Percentiles rank a stretch among this genome's conserved stretches.
These are phyloP conservation scores for Leishmania martiniquensis DNA, from an alignment of 208 protist genomes.

Conservation along the genomic window DNA sequence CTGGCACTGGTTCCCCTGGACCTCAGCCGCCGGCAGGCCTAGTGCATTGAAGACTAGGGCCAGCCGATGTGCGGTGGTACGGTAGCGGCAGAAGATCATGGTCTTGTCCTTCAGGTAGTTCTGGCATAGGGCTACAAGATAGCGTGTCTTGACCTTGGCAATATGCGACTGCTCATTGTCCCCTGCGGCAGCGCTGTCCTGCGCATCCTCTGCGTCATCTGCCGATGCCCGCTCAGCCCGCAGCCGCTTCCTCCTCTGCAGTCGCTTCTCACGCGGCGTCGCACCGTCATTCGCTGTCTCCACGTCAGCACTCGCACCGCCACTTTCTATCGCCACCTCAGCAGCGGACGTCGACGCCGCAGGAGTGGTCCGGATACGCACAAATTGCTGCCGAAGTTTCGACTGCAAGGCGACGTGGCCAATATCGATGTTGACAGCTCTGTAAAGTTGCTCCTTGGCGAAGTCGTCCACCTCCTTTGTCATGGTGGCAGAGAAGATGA, in stretches of 20 bases:
- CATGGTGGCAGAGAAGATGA: slow-evolving; percentile 93
- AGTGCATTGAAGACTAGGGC: slow-evolving; percentile 79
- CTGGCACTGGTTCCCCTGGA: slow-evolving; percentile 89
- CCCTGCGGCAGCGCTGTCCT: not conserved
- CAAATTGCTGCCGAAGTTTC: slow-evolving; percentile 89
- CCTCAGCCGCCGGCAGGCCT: slow-evolving; percentile 69
- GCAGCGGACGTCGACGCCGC: not conserved
- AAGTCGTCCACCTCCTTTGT: slow-evolving; percentile 89
- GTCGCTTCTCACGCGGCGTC: slow-evolving; percentile 40
- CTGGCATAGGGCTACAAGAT: slow-evolving; percentile 81
- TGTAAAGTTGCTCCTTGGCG: slow-evolving; percentile 83
- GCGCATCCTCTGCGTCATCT: slow-evolving; percentile 5
- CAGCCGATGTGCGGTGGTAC: slow-evolving; percentile 83
- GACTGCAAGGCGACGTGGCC: slow-evolving; percentile 91
- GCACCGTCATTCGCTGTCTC: slow-evolving; percentile 46
- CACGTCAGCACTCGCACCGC: not conserved
- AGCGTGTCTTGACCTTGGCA: slow-evolving; percentile 78
- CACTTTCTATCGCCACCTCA: not conserved
- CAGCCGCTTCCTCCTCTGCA: slow-evolving; percentile 50
- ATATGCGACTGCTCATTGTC: slow-evolving; percentile 61
- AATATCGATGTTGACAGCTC: slow-evolving; percentile 88
- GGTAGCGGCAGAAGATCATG: slow-evolving; percentile 91
- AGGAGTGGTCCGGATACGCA: slow-evolving; percentile 59
- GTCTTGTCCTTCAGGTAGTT: slow-evolving; percentile 77
- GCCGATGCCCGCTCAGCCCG: slow-evolving; percentile 26